These are phyloP conservation scores for Stachybotrys elegans DNA, from an alignment of 2,329 filamentous ascomycete genomes.

Conservation along the genomic window DNA sequence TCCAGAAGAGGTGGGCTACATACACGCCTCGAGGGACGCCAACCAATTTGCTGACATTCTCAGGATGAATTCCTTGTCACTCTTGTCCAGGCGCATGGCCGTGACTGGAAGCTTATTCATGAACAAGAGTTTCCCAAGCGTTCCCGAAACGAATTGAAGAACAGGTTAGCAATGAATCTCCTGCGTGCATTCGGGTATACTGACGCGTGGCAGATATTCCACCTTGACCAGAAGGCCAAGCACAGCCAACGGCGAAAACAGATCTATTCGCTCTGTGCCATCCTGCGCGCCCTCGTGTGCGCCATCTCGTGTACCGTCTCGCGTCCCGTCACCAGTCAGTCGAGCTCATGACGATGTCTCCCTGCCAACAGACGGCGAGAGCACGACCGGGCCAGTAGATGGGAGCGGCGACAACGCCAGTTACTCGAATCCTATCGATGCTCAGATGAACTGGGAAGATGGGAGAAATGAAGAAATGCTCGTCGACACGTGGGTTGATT, in stretches of 20 bases:
- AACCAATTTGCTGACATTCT: too few relatives aligned
- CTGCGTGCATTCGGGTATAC: not conserved
- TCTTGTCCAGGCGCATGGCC: slow-evolving; percentile 11
- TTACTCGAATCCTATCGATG: not conserved
- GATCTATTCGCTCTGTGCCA: not conserved
- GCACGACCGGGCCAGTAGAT: not conserved
- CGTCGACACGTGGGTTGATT: slow-evolving; percentile 1
- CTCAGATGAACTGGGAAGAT: slow-evolving; percentile 1
- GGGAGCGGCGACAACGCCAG: not conserved
- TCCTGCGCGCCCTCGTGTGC: too few relatives aligned
- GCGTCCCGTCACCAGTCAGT: not conserved
- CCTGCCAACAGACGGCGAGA: not conserved
- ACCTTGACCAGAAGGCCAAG: slow-evolving; percentile 1
- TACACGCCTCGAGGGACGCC: too few relatives aligned
- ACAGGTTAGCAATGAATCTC: slow-evolving; percentile 3
- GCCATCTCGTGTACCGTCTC: too few relatives aligned
- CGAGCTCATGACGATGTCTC: not conserved
- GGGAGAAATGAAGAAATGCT: not conserved
- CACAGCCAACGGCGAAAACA: not conserved
- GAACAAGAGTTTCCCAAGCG: slow-evolving; percentile 11
- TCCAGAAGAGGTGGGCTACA: slow-evolving; percentile 11
- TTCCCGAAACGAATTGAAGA: slow-evolving; percentile 18
- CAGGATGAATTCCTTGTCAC: slow-evolving; percentile 14
- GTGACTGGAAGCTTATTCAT: slow-evolving; percentile 17
- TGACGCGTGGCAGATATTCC: not conserved